Percentiles rank a stretch among this genome's conserved stretches.
phyloP scores from a whole-genome alignment of 192 early-diverging fungal species.

The Obelidium mucronatum region DNA sequence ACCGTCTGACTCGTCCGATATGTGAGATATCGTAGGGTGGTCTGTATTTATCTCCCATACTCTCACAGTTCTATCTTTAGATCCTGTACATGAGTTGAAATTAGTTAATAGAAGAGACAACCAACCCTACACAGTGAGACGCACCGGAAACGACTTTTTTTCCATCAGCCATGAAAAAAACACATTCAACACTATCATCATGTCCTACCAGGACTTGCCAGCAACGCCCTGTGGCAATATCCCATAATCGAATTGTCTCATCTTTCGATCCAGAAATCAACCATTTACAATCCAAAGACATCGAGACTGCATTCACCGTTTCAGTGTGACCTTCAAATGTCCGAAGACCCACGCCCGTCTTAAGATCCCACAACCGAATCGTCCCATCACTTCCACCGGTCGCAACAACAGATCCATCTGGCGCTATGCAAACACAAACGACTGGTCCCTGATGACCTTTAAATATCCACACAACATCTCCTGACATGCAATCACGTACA shows the following conservation, averaged over 20 bases:
- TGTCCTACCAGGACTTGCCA: constrained; percentile 22
- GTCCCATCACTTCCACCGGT: constrained; percentile 31
- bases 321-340: constrained; percentile 39
- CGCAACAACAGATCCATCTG: constrained; percentile 19
- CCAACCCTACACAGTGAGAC: not conserved
- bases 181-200: constrained; percentile 22
- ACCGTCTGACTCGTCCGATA: constrained; percentile 4
- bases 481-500: constrained; percentile 11
- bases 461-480: not conserved
- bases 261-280: constrained; percentile 26
- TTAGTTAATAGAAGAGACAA: not conserved
- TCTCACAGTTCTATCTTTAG: constrained; percentile 30
- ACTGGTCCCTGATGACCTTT: constrained; percentile 12
- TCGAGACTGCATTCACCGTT: constrained; percentile 15
- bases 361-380: constrained; percentile 30
- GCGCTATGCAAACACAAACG: constrained; percentile 4
- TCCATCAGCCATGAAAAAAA: constrained; percentile 32
- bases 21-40: not conserved
- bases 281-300: constrained; percentile 24
- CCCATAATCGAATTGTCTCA: constrained; percentile 35
- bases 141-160: constrained; percentile 20
- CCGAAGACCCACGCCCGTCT: constrained; percentile 25
- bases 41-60: constrained; percentile 32
- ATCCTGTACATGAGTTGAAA: constrained; percentile 6
- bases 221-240: constrained; percentile 28